These are phyloP conservation scores for Prillingera fragicola DNA, from an alignment of 1,284 basidiomycete species.

Conservation along the genomic window DNA sequence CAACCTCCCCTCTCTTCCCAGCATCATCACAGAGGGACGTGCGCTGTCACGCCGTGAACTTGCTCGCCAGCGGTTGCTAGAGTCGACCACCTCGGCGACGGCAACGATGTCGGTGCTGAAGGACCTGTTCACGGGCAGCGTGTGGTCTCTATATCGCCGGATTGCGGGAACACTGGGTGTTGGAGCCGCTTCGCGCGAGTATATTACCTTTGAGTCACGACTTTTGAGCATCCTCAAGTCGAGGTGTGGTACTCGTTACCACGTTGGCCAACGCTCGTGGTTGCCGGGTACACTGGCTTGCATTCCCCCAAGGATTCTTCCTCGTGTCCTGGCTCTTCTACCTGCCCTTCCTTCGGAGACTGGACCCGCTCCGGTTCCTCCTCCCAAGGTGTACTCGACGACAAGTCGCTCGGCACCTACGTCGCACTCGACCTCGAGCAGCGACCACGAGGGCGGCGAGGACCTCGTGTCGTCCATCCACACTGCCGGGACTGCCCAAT, in stretches of 20 bases:
- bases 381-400: slow-evolving; percentile 9
- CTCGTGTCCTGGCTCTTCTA: slow-evolving; percentile 20
- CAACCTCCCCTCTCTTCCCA: slow-evolving; percentile 32
- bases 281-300: slow-evolving; percentile 25
- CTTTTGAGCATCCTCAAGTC: slow-evolving; percentile 33
- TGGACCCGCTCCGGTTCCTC: slow-evolving; percentile 22
- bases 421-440: slow-evolving; percentile 22
- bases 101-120: slow-evolving; percentile 31
- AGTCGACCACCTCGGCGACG: slow-evolving; percentile 12
- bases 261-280: slow-evolving; percentile 32
- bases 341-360: slow-evolving; percentile 28
- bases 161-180: slow-evolving; percentile 19
- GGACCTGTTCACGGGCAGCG: slow-evolving; percentile 26
- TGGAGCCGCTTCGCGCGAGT: slow-evolving; percentile 29
- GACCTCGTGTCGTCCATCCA: slow-evolving; percentile 40
- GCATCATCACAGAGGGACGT: slow-evolving; percentile 29
- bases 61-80: slow-evolving; percentile 25
- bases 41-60: slow-evolving; percentile 27
- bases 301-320: slow-evolving; percentile 21
- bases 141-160: slow-evolving; percentile 4
- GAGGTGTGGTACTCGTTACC: slow-evolving; percentile 12
- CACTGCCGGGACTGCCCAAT: slow-evolving; percentile 26
- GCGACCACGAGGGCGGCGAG: slow-evolving; percentile 37
- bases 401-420: background rate
- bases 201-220: slow-evolving; percentile 28